Evolutionary conservation across 2,329 filamentous ascomycete species (phyloP), one percentile per base, ranked within the genome.

Genomic region (Diaporthe caulivora): DNA sequence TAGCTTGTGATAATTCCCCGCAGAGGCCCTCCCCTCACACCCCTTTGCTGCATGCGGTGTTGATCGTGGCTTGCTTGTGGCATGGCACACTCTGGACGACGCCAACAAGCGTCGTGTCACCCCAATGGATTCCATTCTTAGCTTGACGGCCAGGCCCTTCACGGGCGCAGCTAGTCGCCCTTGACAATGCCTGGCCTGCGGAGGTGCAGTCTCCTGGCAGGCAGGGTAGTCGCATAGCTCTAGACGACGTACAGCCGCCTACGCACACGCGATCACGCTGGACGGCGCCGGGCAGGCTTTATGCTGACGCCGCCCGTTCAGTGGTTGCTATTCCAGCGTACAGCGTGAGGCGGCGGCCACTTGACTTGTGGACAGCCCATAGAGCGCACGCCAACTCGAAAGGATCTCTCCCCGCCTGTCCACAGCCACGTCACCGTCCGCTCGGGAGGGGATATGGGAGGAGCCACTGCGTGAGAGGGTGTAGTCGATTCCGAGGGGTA

Each of bases 31-130:
- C 26, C 17, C 31, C 24, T 44, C 44, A 13, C 37, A 40, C 37
- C 37, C 47, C 26, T 11, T 44, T 40, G 31, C 29, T 67, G 44
- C 62, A 67, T 40, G 62, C 62, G 49, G n/a, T 53, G 44, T 26
- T 40, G 47, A 40, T 53, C 47, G 62, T 67, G 62, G 44, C 44
- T 51, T 67, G 62, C 44, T 26, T 37, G 47, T 15, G 21, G 31
- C 44, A 26, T 67, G 62, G 29, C 44, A 67, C 37, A 67, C 37
- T 67, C 47, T 37, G 8, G 62, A 67, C 62, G 62, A 67, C 62
- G 31, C 62, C 62, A 53, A 40, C 47, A 21, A 21, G 62, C 21
- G 44, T 65, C 44, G 51, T 47, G 44, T 65, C 62, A 65, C 62
- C n/a, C 44, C n/a, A n/a, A 24, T 24, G 24, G 37, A 44, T 29